phyloP scores from a whole-genome alignment of 1,284 basidiomycete genomes.

The Cutaneotrichosporon sp. region DNA sequence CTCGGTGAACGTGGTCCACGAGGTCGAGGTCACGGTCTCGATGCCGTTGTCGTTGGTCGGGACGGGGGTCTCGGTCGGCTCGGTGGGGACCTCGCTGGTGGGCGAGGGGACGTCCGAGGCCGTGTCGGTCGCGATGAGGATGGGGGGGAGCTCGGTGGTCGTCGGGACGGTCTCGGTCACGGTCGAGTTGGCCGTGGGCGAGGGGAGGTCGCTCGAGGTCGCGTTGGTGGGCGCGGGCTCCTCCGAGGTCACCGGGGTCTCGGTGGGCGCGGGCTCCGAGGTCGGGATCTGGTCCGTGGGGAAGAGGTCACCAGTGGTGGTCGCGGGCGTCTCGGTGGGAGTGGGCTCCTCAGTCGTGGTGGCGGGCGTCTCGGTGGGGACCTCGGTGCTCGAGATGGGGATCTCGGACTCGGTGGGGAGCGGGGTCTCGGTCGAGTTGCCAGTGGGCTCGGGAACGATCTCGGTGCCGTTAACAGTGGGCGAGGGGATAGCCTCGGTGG shows the following conservation, averaged over 20 bases:
- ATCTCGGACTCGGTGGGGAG: constrained; percentile 8
- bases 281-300: too few relatives aligned
- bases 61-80: neutral
- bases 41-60: constrained; percentile 42
- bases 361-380: too few relatives aligned
- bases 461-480: constrained; percentile 7
- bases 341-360: neutral
- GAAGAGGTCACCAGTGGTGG: constrained; percentile 1
- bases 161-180: too few relatives aligned
- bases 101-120: constrained; percentile 4
- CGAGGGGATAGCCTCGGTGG: neutral
- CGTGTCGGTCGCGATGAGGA: neutral
- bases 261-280: too few relatives aligned
- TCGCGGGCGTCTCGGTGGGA: neutral
- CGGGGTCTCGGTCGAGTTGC: constrained; percentile 10
- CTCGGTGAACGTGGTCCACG: constrained; percentile 36
- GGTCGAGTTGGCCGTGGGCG: too few relatives aligned
- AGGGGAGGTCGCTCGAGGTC: too few relatives aligned
- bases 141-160: constrained; percentile 9
- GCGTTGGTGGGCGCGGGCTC: too few relatives aligned
- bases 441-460: constrained; percentile 1
- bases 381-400: neutral
- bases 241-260: too few relatives aligned
- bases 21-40: constrained; percentile 38
- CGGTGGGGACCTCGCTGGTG: neutral